Evolutionary conservation across 306 rosid species (phyloP), one percentile per base, ranked within the genome.

Genomic region (Crotalaria pallida): DNA sequence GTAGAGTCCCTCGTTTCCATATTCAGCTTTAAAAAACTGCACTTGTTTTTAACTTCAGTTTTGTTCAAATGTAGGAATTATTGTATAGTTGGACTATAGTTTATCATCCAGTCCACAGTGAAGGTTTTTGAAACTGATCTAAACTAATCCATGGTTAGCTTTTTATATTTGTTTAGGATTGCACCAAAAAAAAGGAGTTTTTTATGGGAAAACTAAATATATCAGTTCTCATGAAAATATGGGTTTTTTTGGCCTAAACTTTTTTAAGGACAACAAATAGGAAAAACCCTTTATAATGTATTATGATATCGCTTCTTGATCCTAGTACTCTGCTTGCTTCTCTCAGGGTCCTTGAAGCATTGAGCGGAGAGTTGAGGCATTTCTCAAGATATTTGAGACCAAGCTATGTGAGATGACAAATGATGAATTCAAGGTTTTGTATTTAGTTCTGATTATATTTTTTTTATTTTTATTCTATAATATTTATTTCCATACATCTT

Each of bases 401-500:
- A 81, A 84, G 65, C 87, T 94, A 33, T 41, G 55, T 34, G 97
- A 87, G 80, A 84, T 94, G 95, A 80, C 99, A 19, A 21, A 7
- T 72, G 96, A 94, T 19, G 99, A 91, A 61, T 94, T 94, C 85
- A 83, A 91, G 95, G 99, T 91, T 61, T 82, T 83, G 70, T 72
- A 29, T 23, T 4, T 67, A 34, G 38, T 45, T 60, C 34, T 23
- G 33, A 53, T 66, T 58, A 48, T 63, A 38, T 34, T 64, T 56
- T 34, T 47, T 17, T 29, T 67, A 19, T 38, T 64, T 10, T 22
- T 75, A 43, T 80, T 34, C 63, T 64, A 17, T 6, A 60, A 13
- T 56, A 29, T 13, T 72, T 43, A 36, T 69, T 68, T 65, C 66
- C 33, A 49, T 26, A 63, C 21, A 19, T 40, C 61, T 72, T 72